Percentiles rank a stretch among this genome's conserved stretches.
phyloP scores from a whole-genome alignment of 2,329 filamentous ascomycete genomes.

The Penicillium concentricum region DNA sequence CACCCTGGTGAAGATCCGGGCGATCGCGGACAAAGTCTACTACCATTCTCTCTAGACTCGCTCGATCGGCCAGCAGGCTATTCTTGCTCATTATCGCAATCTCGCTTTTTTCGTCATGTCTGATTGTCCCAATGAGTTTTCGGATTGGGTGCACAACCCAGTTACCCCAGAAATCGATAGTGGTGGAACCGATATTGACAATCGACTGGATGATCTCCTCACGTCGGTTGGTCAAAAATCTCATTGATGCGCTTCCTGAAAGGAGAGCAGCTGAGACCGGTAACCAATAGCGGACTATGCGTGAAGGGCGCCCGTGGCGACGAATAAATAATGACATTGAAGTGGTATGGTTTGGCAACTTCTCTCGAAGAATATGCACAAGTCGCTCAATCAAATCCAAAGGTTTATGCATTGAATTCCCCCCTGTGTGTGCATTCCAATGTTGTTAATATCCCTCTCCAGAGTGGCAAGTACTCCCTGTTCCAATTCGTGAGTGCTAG shows the following conservation, averaged over 20 bases:
- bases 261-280: slow-evolving; percentile 69
- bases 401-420: slow-evolving; percentile 42
- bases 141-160: slow-evolving; percentile 87
- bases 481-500: slow-evolving; percentile 55
- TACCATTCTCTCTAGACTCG: slow-evolving; percentile 95
- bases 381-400: slow-evolving; percentile 36
- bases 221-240: slow-evolving; percentile 70
- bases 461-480: slow-evolving; percentile 57
- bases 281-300: slow-evolving; percentile 83
- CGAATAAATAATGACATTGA: slow-evolving; percentile 57
- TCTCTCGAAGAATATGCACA: slow-evolving; percentile 62
- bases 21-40: slow-evolving; percentile 91
- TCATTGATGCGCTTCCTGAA: slow-evolving; percentile 83
- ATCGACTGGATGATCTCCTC: slow-evolving; percentile 80
- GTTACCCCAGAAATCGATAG: slow-evolving; percentile 89
- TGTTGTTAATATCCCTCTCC: slow-evolving; percentile 59
- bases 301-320: slow-evolving; percentile 72
- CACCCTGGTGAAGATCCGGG: slow-evolving; percentile 56
- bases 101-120: slow-evolving; percentile 87
- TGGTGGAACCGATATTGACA: slow-evolving; percentile 71
- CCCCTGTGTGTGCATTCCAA: slow-evolving; percentile 12
- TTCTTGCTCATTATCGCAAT: slow-evolving; percentile 96
- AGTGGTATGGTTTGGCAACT: slow-evolving; percentile 65
- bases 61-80: slow-evolving; percentile 83
- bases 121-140: slow-evolving; percentile 85